phyloP scores from a whole-genome alignment of 73 alveolate species.

The Urostyla sp. region DNA sequence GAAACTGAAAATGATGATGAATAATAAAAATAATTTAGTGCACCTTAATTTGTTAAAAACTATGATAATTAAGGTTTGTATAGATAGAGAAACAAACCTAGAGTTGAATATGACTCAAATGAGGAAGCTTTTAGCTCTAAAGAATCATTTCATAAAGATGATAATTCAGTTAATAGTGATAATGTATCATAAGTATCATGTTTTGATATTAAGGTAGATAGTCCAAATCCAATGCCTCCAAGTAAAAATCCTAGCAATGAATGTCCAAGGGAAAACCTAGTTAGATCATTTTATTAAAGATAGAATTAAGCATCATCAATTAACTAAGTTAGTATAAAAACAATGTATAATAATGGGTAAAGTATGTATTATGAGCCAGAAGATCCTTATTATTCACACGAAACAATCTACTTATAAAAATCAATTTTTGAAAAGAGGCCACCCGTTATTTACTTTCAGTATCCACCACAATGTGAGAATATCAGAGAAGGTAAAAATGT shows the following conservation, averaged over 20 bases:
- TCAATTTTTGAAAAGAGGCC: constrained; percentile 47
- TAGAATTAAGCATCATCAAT: background rate
- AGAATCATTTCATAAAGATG: background rate
- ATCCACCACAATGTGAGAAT: constrained; percentile 58
- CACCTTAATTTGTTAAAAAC: background rate
- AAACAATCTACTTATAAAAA: constrained; percentile 15
- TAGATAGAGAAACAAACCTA: background rate
- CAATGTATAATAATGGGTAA: background rate
- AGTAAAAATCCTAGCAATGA: background rate
- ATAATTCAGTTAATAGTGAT: too few species aligned
- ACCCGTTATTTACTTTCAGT: constrained; percentile 58
- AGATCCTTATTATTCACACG: constrained; percentile 36
- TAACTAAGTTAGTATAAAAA: background rate
- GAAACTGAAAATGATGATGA: constrained; percentile 43
- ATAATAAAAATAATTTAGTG: too few species aligned
- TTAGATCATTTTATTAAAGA: background rate
- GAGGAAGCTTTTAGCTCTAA: background rate
- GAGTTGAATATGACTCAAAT: constrained; percentile 22
- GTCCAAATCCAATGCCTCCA: background rate
- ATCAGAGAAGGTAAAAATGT: background rate
- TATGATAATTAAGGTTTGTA: background rate
- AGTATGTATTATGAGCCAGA: constrained; percentile 12
- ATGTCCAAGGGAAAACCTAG: background rate
- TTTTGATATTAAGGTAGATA: background rate
- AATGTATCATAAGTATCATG: too few species aligned